Conservation (phyloP, 345 rosid genomes). For the Arabidopsis arenosa region DNA sequence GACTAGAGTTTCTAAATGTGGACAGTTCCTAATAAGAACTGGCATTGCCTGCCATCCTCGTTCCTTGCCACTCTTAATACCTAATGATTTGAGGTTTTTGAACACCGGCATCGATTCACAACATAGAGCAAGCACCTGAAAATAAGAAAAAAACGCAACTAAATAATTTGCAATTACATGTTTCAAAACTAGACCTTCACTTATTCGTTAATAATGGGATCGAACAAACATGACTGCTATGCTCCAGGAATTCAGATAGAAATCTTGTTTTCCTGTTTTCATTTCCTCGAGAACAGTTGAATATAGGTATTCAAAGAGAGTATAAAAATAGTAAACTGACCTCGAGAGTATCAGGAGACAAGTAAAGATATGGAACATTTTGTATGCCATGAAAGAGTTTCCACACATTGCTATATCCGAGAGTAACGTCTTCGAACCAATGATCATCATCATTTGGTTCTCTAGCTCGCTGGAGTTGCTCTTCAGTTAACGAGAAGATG, state of each 20-base stretch:
- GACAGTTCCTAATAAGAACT: constrained; percentile 14
- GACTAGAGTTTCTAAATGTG: constrained; percentile 1
- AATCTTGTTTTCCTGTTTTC: too few relatives aligned
- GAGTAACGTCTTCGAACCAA: neutral
- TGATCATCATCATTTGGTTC: neutral
- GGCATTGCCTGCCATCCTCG: constrained; percentile 25
- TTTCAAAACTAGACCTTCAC: too few relatives aligned
- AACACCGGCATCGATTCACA: constrained; percentile 6
- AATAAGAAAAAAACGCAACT: neutral
- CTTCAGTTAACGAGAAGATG: neutral
- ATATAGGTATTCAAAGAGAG: neutral
- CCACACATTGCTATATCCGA: neutral
- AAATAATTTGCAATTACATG: neutral
- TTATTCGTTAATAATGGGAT: too few relatives aligned
- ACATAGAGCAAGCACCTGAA: constrained; percentile 12
- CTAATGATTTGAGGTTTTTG: constrained; percentile 15
- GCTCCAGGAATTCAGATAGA: too few relatives aligned
- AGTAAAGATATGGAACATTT: neutral
- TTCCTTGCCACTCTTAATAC: neutral
- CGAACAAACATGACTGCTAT: too few relatives aligned
- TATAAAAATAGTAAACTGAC: neutral
- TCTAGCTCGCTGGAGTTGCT: neutral
- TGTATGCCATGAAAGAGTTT: neutral
- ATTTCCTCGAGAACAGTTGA: too few relatives aligned
- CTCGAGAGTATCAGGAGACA: neutral